Conservation (phyloP, 176 grass and related monocot genomes). For the Carex littledalei region DNA sequence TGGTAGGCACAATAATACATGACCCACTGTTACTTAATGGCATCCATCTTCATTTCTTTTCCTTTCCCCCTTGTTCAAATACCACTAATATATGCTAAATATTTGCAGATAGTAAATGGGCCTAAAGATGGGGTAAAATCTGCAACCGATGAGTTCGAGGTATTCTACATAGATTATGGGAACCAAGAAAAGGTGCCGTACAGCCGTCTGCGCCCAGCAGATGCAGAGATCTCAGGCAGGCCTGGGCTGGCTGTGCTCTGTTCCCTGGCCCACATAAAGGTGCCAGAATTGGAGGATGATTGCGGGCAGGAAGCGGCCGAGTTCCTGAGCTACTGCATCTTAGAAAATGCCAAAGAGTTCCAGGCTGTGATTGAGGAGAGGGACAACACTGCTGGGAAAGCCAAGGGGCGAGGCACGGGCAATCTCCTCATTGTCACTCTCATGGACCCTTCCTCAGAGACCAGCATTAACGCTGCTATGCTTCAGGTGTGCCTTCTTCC, state of each 20-base stretch:
- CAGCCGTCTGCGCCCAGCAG: slow-evolving; percentile 59
- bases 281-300: slow-evolving; percentile 63
- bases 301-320: slow-evolving; percentile 82
- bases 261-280: slow-evolving; percentile 75
- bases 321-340: slow-evolving; percentile 67
- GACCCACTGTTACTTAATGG: background rate
- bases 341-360: slow-evolving; percentile 70
- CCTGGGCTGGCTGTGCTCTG: slow-evolving; percentile 84
- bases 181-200: slow-evolving; percentile 93
- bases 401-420: slow-evolving; percentile 78
- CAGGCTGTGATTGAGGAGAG: slow-evolving; percentile 89
- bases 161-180: slow-evolving; percentile 96
- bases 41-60: background rate
- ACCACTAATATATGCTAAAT: background rate
- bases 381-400: slow-evolving; percentile 71
- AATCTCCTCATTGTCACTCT: slow-evolving; percentile 64
- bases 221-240: slow-evolving; percentile 49
- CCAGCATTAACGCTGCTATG: slow-evolving; percentile 85
- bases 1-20: slow-evolving; percentile 45
- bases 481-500: slow-evolving; percentile 58
- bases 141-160: slow-evolving; percentile 72
- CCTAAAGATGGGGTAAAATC: slow-evolving; percentile 75
- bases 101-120: slow-evolving; percentile 82
- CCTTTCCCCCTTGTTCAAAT: background rate
- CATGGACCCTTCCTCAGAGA: slow-evolving; percentile 64